Evolutionary conservation across 495 filamentous ascomycete genomes (phyloP).

Genomic region (Saxophila tyrrhenica): DNA sequence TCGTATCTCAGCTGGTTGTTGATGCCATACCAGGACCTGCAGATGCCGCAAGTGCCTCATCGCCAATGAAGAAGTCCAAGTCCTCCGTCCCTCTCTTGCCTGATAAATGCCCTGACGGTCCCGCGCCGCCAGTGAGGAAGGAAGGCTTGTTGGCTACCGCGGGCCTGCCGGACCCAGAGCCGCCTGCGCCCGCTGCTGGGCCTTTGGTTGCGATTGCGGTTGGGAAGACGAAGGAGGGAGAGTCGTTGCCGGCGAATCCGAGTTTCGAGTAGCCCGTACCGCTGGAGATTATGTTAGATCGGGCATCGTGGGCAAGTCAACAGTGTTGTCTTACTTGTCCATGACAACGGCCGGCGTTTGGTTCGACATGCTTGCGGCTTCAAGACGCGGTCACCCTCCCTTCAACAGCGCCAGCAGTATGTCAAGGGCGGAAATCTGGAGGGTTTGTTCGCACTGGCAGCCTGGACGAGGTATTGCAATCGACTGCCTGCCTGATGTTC

Average conservation of each 20-base stretch:
- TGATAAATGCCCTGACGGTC: slow-evolving; percentile 66
- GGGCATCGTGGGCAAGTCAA: not conserved
- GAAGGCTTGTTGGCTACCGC: slow-evolving; percentile 88
- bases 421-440: too few relatives aligned
- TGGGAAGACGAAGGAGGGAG: slow-evolving; percentile 96
- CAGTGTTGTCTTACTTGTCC: slow-evolving; percentile 75
- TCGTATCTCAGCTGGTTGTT: too few relatives aligned
- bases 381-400: not conserved
- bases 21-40: slow-evolving; percentile 58
- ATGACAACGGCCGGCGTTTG: slow-evolving; percentile 99
- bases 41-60: slow-evolving; percentile 79
- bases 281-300: slow-evolving; percentile 40
- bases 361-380: slow-evolving; percentile 57
- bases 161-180: slow-evolving; percentile 74
- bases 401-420: too few relatives aligned
- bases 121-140: slow-evolving; percentile 84
- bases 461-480: too few relatives aligned
- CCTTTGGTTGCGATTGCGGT: slow-evolving; percentile 96
- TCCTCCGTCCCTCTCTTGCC: slow-evolving; percentile 94
- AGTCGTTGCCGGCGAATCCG: slow-evolving; percentile 98
- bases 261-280: slow-evolving; percentile 98
- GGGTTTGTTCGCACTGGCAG: too few relatives aligned
- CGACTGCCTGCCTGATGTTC: not conserved
- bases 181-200: slow-evolving; percentile 55
- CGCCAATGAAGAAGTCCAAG: slow-evolving; percentile 96